Percentiles rank a stretch among this genome's conserved stretches.
Evolutionary conservation across 2,329 filamentous ascomycete species (phyloP).

Genomic region (Verticillium dahliae): DNA sequence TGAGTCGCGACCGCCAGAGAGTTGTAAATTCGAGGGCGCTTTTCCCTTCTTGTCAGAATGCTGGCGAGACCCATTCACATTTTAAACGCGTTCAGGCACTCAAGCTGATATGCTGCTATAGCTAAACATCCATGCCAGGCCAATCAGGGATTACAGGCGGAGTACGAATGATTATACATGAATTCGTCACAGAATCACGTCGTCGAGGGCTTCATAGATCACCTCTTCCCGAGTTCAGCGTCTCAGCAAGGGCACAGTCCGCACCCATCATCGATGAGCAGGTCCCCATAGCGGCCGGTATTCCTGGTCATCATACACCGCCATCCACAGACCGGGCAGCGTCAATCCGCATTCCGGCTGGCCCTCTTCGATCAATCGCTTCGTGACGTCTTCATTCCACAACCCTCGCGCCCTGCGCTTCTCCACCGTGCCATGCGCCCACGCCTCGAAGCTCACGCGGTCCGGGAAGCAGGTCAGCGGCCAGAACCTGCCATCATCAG

Average conservation of each 20-base stretch:
- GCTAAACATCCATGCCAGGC: too few relatives aligned
- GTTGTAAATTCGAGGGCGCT: too few relatives aligned
- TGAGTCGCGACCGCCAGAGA: too few relatives aligned
- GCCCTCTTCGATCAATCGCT: neutral
- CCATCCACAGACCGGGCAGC: neutral
- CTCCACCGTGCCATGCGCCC: neutral
- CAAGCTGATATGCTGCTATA: too few relatives aligned
- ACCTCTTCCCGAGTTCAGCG: neutral
- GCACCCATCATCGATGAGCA: neutral
- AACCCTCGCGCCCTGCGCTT: neutral
- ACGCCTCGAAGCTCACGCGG: neutral
- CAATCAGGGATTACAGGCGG: too few relatives aligned
- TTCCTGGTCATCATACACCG: neutral
- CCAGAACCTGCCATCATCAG: neutral
- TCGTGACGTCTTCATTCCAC: neutral
- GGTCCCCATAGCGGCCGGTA: neutral
- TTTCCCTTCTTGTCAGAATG: too few relatives aligned
- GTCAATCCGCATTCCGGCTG: neutral
- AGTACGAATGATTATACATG: too few relatives aligned
- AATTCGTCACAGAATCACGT: too few relatives aligned
- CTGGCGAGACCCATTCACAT: too few relatives aligned
- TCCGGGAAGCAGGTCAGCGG: neutral
- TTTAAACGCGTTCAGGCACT: too few relatives aligned
- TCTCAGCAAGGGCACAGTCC: neutral
- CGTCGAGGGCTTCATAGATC: too few relatives aligned